Conservation (phyloP, 371 early-diverging fungal species). For the Phascolomyces articulosus region DNA sequence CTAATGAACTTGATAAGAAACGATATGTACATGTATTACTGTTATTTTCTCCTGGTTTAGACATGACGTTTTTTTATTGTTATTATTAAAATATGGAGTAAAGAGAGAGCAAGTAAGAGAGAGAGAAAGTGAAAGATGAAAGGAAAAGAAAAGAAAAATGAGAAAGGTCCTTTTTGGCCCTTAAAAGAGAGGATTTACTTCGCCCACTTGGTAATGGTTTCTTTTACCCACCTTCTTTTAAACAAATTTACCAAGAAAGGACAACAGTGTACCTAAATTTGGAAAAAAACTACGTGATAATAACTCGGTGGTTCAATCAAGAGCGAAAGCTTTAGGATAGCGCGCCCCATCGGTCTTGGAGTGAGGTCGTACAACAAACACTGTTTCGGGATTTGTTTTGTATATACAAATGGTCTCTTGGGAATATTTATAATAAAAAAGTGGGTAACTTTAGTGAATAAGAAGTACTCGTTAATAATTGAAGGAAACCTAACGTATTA, state of each 20-base stretch:
- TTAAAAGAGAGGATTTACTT: not conserved
- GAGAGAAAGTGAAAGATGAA: not conserved
- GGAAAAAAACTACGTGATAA: not conserved
- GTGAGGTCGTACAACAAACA: not conserved
- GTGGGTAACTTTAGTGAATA: not conserved
- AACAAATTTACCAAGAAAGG: slow-evolving; percentile 9
- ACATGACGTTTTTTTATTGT: not conserved
- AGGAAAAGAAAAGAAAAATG: slow-evolving; percentile 9
- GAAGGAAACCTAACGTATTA: too few relatives aligned
- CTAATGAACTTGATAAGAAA: slow-evolving; percentile 1
- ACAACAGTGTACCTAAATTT: not conserved
- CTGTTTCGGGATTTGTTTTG: too few relatives aligned
- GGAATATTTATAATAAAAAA: too few relatives aligned
- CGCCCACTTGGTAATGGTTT: not conserved
- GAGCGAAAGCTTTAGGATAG: too few relatives aligned
- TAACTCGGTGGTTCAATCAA: not conserved
- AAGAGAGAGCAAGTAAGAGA: too few relatives aligned
- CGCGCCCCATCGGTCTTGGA: not conserved
- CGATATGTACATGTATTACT: slow-evolving; percentile 1
- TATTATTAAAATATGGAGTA: not conserved
- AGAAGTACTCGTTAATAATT: too few relatives aligned
- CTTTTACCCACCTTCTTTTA: slow-evolving; percentile 3
- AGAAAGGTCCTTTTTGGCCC: not conserved
- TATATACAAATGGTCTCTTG: too few relatives aligned
- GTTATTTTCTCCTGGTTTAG: not conserved